Evolutionary conservation across 768 basidiomycete genomes (phyloP).

Genomic region (Phanerochaete carnosa): DNA sequence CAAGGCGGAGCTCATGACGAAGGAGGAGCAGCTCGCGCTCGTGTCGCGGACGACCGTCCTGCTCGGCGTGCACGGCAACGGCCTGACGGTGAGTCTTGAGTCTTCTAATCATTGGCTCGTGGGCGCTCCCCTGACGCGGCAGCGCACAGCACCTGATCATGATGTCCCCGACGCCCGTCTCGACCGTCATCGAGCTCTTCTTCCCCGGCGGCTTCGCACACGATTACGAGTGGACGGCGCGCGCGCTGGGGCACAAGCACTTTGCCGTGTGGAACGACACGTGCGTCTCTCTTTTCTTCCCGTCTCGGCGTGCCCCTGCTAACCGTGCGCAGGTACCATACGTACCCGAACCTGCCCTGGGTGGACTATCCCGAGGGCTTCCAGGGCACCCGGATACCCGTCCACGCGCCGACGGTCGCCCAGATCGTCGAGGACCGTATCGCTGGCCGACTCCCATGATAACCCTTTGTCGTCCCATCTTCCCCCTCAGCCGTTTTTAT

Average conservation of each 20-base stretch:
- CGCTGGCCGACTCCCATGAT: constrained; percentile 27
- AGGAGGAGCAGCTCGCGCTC: constrained; percentile 71
- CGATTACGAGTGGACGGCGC: constrained; percentile 79
- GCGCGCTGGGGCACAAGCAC: constrained; percentile 70
- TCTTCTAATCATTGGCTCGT: no score
- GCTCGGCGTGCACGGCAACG: constrained; percentile 77
- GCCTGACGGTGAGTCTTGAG: constrained; percentile 46
- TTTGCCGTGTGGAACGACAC: constrained; percentile 82
- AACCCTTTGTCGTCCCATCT: no score
- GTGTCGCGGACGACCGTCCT: constrained; percentile 68
- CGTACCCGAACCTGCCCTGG: constrained; percentile 45
- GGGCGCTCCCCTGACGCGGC: neutral
- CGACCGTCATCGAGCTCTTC: constrained; percentile 85
- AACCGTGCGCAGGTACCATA: constrained; percentile 28
- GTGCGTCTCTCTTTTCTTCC: constrained; percentile 33
- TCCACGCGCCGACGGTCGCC: constrained; percentile 61
- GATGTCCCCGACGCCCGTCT: constrained; percentile 73
- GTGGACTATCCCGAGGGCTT: constrained; percentile 83
- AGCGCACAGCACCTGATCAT: constrained; percentile 58
- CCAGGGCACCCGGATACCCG: constrained; percentile 76
- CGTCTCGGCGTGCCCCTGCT: neutral
- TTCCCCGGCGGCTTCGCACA: constrained; percentile 77
- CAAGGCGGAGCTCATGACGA: constrained; percentile 60
- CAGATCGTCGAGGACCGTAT: constrained; percentile 71
- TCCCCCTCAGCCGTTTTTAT: no score